Percentiles rank a stretch among this genome's conserved stretches.
Conservation (phyloP, 2,329 filamentous ascomycete species). For the Exophiala oligosperma region DNA sequence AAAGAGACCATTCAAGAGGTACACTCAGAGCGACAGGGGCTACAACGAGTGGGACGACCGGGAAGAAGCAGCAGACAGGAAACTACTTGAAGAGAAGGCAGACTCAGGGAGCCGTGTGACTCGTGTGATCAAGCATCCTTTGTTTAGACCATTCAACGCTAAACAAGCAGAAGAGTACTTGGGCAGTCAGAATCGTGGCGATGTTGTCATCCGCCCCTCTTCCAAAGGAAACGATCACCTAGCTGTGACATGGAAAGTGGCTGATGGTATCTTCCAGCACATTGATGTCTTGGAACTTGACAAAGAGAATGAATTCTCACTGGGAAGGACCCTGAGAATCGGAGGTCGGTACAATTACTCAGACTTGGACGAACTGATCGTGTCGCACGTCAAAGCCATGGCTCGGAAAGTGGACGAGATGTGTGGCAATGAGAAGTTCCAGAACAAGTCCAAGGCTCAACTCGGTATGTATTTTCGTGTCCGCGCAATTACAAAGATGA, state of each 20-base stretch:
- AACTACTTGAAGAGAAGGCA: constrained; percentile 82
- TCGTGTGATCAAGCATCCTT: constrained; percentile 94
- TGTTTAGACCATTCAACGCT: constrained; percentile 92
- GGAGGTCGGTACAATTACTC: constrained; percentile 87
- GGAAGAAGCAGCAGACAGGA: constrained; percentile 78
- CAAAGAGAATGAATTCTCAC: constrained; percentile 95
- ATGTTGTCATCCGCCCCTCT: constrained; percentile 92
- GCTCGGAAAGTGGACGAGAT: constrained; percentile 96
- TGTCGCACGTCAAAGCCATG: constrained; percentile 97
- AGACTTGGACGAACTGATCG: constrained; percentile 95
- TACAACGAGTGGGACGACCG: constrained; percentile 83
- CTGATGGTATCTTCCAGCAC: constrained; percentile 94
- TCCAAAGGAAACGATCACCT: constrained; percentile 95
- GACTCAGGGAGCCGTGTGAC: constrained; percentile 81
- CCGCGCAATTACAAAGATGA: constrained; percentile 1
- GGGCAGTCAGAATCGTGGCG: constrained; percentile 79
- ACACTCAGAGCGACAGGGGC: constrained; percentile 55
- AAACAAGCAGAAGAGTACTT: constrained; percentile 92
- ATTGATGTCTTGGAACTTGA: constrained; percentile 95
- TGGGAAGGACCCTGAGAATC: constrained; percentile 82
- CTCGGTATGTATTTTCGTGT: constrained; percentile 67
- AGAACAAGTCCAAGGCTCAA: constrained; percentile 74
- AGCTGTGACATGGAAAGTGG: constrained; percentile 96
- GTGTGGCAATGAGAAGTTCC: constrained; percentile 92
- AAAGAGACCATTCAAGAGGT: constrained; percentile 67